Evolutionary conservation across 2,329 filamentous ascomycete genomes (phyloP), one percentile per base, ranked within the genome.

Genomic region (Claviceps spartinae): DNA sequence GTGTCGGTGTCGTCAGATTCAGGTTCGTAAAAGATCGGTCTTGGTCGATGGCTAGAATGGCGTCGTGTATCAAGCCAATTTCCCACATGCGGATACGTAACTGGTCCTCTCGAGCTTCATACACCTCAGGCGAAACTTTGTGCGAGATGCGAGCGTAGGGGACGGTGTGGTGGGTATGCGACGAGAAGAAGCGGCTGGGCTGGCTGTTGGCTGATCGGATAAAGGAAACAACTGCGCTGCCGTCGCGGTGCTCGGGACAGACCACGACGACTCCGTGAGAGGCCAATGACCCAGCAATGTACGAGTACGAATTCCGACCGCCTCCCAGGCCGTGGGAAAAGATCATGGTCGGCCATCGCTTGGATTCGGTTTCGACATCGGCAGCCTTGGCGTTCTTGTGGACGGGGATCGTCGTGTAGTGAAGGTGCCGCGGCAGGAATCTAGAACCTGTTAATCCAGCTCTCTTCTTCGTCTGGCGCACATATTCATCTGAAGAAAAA

Each of bases 291-390:
- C 86, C 86, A 18, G 78, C 83, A 24, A 94, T 70, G 61, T 90
- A 84, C n/a, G 86, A 91, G 69, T 95, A 95, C 11, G 86, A 81
- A 61, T 93, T 93, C 57, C 86, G 78, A 54, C 80, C 83, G 40
- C 88, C 88, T 40, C 86, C 88, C 1, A 95, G 73, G 1, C 88
- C 88, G 63, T 95, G 88, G 1, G 87, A 93, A 67, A 95, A 94
- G 56, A 95, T 73, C 71, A 88, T 82, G 0, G 88, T 85, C 0
- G 88, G 88, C 84, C 86, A 93, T 69, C 80, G 72, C 52, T 73
- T 69, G 54, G 70, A 67, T 4, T 70, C 61, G 3, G 72, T 68
- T 11, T 69, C 61, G 54, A 79, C 74, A 6, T 89, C 61, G 54
- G 79, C 74, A 7, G 90, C 66, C 5, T 75, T 72, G 11, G 86